Evolutionary conservation across 1,284 basidiomycete genomes (phyloP).

Genomic region (Neolentinus lepideus): DNA sequence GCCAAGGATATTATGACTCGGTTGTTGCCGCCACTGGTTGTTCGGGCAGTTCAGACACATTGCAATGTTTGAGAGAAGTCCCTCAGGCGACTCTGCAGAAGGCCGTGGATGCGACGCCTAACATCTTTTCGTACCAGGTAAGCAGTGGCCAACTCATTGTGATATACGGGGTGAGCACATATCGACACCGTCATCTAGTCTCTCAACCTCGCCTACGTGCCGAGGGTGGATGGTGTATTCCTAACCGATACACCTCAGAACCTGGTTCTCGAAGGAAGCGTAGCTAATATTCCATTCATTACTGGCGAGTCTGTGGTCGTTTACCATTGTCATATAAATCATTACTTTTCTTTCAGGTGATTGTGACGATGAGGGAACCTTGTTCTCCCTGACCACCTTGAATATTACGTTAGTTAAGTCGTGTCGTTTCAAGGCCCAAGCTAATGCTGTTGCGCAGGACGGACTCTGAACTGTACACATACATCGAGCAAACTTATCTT

Average conservation of each 20-base stretch:
- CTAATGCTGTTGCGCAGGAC: constrained; percentile 21
- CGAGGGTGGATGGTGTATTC: constrained; percentile 31
- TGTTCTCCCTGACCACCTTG: constrained; percentile 11
- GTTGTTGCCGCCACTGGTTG: constrained; percentile 26
- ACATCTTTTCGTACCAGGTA: constrained; percentile 20
- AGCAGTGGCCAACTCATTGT: not conserved
- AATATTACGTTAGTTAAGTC: constrained; percentile 12
- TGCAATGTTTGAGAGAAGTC: constrained; percentile 33
- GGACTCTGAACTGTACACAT: constrained; percentile 26
- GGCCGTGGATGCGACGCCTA: constrained; percentile 23
- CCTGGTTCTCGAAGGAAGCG: constrained; percentile 18
- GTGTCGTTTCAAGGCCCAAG: not conserved
- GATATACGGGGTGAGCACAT: not conserved
- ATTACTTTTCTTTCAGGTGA: constrained; percentile 13
- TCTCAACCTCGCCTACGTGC: constrained; percentile 23
- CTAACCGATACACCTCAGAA: constrained; percentile 20
- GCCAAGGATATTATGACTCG: constrained; percentile 25
- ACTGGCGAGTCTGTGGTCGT: constrained; percentile 12
- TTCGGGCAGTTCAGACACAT: constrained; percentile 22
- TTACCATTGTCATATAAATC: not conserved
- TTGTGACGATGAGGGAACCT: constrained; percentile 21
- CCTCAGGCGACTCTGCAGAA: constrained; percentile 21
- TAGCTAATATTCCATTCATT: constrained; percentile 25
- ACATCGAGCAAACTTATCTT: constrained; percentile 26
- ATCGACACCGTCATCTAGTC: not conserved